Base-by-base conservation (phyloP, 2,329 filamentous ascomycete genomes). In the Fusarium liriodendri region DNA sequence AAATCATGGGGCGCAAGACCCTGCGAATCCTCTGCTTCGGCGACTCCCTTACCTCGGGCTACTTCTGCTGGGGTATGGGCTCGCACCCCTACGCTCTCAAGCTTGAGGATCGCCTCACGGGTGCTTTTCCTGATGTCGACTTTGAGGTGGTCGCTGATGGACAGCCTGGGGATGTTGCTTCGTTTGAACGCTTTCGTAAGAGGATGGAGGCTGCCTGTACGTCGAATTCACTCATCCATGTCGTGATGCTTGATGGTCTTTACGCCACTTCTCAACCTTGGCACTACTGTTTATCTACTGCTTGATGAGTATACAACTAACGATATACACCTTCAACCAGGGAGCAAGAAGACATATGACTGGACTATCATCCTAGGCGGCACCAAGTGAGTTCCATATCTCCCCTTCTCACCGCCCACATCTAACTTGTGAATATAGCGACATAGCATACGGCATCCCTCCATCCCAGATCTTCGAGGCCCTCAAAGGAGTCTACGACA, bases 341-440 rank as follows among this genome's bases (percentile, higher is more conserved):
- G 76, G 64, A 58, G 73, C n/a, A 70, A 67, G 33, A 69, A 70
- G 5, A 66, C 71, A 1, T 90, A 84, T 72, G 88, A 92, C 83
- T 93, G 90, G 89, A 86, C 88, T 16, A 86, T 93, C 35, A 80
- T 92, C 6, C 85, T 93, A 3, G 91, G 89, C 10, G 91, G 91
- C 3, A 92, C 91, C 58, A 93, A 93, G 84, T 88, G 81, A 62
- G 83, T 66, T 38, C 50, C 18, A 9, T 20, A 8, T 33, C 2
- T n/a, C n/a, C 16, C 29, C 9, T 20, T 25, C 13, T 22, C 16
- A 8, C 27, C 18, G 42, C 32, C 16, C 47, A 25, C 29, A 6
- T n/a, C 63, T 72, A 32, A 74, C 47, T 1, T 20, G 37, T 32
- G 13, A 38, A 29, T 20, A 27, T 27, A 88, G 86, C 76, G 91